Evolutionary conservation across 78 protist genomes (phyloP).

Genomic region (Dictyostelium capitatum): DNA sequence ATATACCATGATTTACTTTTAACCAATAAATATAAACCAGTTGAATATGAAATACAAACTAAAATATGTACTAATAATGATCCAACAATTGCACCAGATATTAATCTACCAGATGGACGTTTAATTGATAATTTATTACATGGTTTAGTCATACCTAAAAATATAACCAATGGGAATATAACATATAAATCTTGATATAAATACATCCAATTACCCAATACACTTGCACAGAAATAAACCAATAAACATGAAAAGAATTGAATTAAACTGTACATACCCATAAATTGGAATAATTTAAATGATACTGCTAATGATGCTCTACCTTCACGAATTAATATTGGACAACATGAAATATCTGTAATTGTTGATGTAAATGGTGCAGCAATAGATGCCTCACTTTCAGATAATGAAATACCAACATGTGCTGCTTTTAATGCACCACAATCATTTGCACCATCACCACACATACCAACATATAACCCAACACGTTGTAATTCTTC

Average conservation of each 20-base stretch:
- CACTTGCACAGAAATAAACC: conserved; percentile 73
- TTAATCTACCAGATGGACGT: conserved; percentile 81
- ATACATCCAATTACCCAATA: conserved; percentile 82
- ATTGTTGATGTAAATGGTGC: conserved; percentile 97
- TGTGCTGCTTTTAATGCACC: conserved; percentile 99
- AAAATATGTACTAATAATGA: conserved; percentile 79
- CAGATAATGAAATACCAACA: conserved; percentile 95
- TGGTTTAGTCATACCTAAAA: conserved; percentile 87
- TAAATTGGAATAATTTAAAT: conserved; percentile 95
- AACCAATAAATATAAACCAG: conserved; percentile 15
- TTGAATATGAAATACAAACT: background rate
- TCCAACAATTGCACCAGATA: conserved; percentile 51
- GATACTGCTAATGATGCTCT: conserved; percentile 97
- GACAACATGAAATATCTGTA: conserved; percentile 69
- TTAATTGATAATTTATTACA: background rate
- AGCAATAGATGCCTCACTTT: conserved; percentile 98
- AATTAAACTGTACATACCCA: conserved; percentile 97
- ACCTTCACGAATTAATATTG: conserved; percentile 88
- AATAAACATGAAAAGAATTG: conserved; percentile 90
- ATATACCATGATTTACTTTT: conserved; percentile 45
- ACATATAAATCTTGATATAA: conserved; percentile 85
- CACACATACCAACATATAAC: conserved; percentile 97
- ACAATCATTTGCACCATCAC: conserved; percentile 99
- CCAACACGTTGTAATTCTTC: conserved; percentile 86
- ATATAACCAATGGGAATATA: conserved; percentile 87